Conservation (phyloP, 768 basidiomycete species). For the Pleurotus platypus region DNA sequence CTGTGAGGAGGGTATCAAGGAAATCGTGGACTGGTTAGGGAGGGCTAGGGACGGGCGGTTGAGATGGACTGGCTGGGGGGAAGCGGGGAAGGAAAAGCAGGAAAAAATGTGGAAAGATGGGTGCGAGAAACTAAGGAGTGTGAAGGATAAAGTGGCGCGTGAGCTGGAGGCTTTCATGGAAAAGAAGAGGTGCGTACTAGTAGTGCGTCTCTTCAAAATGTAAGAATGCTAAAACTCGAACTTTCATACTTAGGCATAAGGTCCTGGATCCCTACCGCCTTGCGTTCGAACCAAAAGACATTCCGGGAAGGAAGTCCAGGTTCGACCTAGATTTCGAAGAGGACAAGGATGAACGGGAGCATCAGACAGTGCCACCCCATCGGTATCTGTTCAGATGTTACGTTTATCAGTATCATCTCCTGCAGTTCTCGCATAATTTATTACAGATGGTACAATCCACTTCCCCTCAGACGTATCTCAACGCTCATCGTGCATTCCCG, state of each 20-base stretch:
- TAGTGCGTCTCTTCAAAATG: background rate
- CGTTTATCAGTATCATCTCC: slow-evolving; percentile 61
- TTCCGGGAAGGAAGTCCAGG: slow-evolving; percentile 13
- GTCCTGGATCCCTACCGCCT: slow-evolving; percentile 62
- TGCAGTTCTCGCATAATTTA: slow-evolving; percentile 33
- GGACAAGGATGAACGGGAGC: slow-evolving; percentile 26
- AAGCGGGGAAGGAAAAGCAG: slow-evolving; percentile 26
- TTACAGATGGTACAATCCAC: slow-evolving; percentile 35
- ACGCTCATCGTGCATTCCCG: background rate
- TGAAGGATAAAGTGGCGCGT: slow-evolving; percentile 30
- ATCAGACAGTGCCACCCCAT: slow-evolving; percentile 43
- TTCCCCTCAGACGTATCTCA: background rate
- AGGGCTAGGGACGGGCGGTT: slow-evolving; percentile 31
- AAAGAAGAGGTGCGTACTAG: slow-evolving; percentile 41
- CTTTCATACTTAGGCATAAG: slow-evolving; percentile 26
- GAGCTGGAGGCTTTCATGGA: slow-evolving; percentile 44
- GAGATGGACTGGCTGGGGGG: slow-evolving; percentile 28
- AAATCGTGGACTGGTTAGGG: slow-evolving; percentile 49
- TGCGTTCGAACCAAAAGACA: slow-evolving; percentile 35
- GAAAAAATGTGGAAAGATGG: slow-evolving; percentile 26
- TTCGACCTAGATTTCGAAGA: slow-evolving; percentile 13
- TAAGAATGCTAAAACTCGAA: background rate
- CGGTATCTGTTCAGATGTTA: slow-evolving; percentile 73
- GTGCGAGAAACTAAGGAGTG: slow-evolving; percentile 31
- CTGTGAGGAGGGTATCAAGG: slow-evolving; percentile 36